A percentile compares a stretch with the other conserved stretches of the same genome.
phyloP scores from a whole-genome alignment of 768 basidiomycete species.

The Podaxis carcinomalis region DNA sequence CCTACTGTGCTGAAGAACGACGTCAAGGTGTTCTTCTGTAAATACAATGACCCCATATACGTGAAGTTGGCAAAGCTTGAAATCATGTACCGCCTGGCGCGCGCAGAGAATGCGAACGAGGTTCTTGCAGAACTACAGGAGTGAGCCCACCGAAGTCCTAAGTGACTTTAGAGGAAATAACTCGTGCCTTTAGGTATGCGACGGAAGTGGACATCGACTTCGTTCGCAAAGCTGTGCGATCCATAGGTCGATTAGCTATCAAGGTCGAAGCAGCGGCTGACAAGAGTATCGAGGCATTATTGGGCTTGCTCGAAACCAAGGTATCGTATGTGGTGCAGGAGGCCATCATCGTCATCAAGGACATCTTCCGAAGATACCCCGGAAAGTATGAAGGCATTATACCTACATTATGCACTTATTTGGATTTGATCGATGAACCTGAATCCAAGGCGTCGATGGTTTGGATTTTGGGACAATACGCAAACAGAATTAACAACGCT shows the following conservation, averaged over 20 bases:
- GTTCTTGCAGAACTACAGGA: constrained; percentile 95
- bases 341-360: constrained; percentile 94
- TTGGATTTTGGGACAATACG: constrained; percentile 97
- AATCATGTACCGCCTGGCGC: constrained; percentile 96
- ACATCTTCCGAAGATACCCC: constrained; percentile 96
- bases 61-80: constrained; percentile 98
- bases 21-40: constrained; percentile 99
- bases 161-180: not conserved
- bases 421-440: constrained; percentile 90
- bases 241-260: constrained; percentile 96
- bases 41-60: constrained; percentile 99
- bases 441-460: constrained; percentile 97
- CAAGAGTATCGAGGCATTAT: constrained; percentile 81
- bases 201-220: constrained; percentile 98
- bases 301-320: constrained; percentile 87
- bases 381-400: constrained; percentile 97
- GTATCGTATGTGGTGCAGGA: constrained; percentile 97
- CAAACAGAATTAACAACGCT: constrained; percentile 91
- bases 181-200: constrained; percentile 64
- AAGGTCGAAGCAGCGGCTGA: constrained; percentile 91
- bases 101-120: constrained; percentile 90
- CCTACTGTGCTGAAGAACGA: constrained; percentile 93
- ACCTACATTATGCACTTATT: constrained; percentile 85
- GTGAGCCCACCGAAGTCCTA: constrained; percentile 37
- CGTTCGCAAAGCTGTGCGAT: constrained; percentile 94